phyloP scores from a whole-genome alignment of 441 rosid genomes.

The Arabidopsis lyrata region DNA sequence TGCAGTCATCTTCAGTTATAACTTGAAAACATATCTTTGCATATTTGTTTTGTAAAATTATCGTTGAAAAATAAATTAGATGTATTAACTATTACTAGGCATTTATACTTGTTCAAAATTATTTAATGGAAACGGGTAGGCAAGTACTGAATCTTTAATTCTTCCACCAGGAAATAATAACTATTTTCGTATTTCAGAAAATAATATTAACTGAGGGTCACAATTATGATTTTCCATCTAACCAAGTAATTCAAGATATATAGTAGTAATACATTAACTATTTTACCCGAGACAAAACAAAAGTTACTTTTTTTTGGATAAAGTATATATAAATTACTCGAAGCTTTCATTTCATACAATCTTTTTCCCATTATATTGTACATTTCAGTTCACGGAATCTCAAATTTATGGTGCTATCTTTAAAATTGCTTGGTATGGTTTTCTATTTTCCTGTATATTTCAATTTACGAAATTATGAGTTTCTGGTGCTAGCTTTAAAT shows the following conservation, averaged over 20 bases:
- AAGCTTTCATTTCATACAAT: conserved; percentile 22
- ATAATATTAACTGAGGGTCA: conserved; percentile 13
- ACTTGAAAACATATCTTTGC: not conserved
- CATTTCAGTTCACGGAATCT: not conserved
- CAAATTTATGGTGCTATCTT: not conserved
- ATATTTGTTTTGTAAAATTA: not conserved
- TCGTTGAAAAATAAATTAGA: not conserved
- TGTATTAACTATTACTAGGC: conserved; percentile 54
- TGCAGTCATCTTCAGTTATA: conserved; percentile 9
- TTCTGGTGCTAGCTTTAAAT: conserved; percentile 31
- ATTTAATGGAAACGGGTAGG: conserved; percentile 71
- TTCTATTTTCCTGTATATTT: conserved; percentile 33
- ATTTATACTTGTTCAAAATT: conserved; percentile 65
- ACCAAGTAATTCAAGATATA: conserved; percentile 12
- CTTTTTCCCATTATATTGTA: conserved; percentile 4
- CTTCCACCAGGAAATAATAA: conserved; percentile 41
- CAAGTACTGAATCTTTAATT: conserved; percentile 43
- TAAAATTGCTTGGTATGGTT: not conserved
- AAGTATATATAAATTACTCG: not conserved
- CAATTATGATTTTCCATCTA: conserved; percentile 35
- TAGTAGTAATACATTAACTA: not conserved
- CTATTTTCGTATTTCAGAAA: conserved; percentile 17
- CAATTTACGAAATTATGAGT: conserved; percentile 21
- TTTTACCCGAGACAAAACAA: not conserved
- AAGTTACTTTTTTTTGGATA: not conserved